These are phyloP conservation scores for Jackrogersella multiformis DNA, from an alignment of 495 filamentous ascomycete species.

Conservation along the genomic window DNA sequence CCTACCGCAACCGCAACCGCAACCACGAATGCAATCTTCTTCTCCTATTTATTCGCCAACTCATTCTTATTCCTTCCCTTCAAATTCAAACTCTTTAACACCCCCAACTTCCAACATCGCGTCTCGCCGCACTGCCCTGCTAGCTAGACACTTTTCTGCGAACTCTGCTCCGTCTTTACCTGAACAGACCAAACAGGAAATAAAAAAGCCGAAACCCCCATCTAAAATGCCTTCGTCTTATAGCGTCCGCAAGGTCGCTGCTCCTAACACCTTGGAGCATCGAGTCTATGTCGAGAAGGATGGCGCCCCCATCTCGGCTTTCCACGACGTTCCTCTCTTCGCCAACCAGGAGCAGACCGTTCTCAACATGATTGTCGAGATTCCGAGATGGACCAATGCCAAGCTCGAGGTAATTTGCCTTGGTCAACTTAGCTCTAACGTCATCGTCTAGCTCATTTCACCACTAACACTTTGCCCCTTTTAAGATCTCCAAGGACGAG, in stretches of 20 bases:
- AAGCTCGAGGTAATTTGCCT: slow-evolving; percentile 86
- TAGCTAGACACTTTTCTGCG: slow-evolving; percentile 67
- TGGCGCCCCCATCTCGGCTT: slow-evolving; percentile 91
- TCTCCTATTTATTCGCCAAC: slow-evolving; percentile 6
- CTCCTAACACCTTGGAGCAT: slow-evolving; percentile 94
- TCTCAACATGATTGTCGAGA: slow-evolving; percentile 99
- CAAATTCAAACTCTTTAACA: slow-evolving; percentile 38
- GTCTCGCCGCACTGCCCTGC: slow-evolving; percentile 60
- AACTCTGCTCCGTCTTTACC: slow-evolving; percentile 43
- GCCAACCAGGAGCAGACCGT: slow-evolving; percentile 93
- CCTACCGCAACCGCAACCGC: slow-evolving; percentile 24
- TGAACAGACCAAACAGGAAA: slow-evolving; percentile 22
- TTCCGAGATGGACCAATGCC: slow-evolving; percentile 98
- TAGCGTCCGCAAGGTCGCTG: slow-evolving; percentile 82
- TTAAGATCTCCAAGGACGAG: slow-evolving; percentile 95
- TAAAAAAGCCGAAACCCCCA: slow-evolving; percentile 46
- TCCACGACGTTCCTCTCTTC: slow-evolving; percentile 98
- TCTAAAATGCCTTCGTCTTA: slow-evolving; percentile 67
- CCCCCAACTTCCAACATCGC: slow-evolving; percentile 51
- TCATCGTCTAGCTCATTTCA: slow-evolving; percentile 4
- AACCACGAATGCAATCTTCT: slow-evolving; percentile 37
- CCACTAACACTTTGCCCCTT: slow-evolving; percentile 40
- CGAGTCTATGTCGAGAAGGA: slow-evolving; percentile 98
- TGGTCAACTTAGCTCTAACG: slow-evolving; percentile 12
- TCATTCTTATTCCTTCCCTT: slow-evolving; percentile 20